Evolutionary conservation across 2,329 filamentous ascomycete genomes (phyloP), one percentile per base, ranked within the genome.

Genomic region (Fusarium sp.): DNA sequence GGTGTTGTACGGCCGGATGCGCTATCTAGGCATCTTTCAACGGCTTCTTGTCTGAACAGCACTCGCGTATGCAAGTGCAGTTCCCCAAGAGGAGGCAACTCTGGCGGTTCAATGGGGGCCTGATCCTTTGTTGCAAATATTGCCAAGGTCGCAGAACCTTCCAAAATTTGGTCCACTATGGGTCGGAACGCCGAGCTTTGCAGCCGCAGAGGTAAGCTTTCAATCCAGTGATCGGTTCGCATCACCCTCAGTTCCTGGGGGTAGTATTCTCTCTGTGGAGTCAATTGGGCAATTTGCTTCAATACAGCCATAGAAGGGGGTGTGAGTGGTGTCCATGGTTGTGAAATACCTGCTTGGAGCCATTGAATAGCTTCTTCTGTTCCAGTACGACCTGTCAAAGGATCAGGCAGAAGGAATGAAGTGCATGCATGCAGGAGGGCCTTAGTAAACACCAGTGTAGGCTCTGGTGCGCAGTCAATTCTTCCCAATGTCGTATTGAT

Each of bases 351-450:
- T 0, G 87, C 86, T 18, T 77, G 74, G 1, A 91, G 77, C 51
- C 81, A 82, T 3, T 81, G 75, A 0, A 89, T 63, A 0, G 87
- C 84, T 72, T 91, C 88, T 71, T 91, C 89, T 0, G 82, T 84
- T 0, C 90, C 90, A 1, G 88, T 91, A 0, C 84, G 81, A 0
- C 82, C 79, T 0, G 89, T 91, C 3, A 91, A 79, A 0, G 82
- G 80, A 69, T 91, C 90, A 0, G 87, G 83, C 0, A 91, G 43
- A 0, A 84, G 66, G 39, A 84, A 86, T 0, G 89, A 89, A 0
- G 90, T 91, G 12, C 81, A 79, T 0, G 89, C 89, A 69, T 92
- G 89, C 3, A 89, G 75, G 8, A 84, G 77, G 0, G 88, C 88
- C 67, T 89, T 90, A 0, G 78, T 80, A 58, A 89, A 89, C 0